phyloP scores from a whole-genome alignment of 306 rosid genomes.

The Glycine soja region DNA sequence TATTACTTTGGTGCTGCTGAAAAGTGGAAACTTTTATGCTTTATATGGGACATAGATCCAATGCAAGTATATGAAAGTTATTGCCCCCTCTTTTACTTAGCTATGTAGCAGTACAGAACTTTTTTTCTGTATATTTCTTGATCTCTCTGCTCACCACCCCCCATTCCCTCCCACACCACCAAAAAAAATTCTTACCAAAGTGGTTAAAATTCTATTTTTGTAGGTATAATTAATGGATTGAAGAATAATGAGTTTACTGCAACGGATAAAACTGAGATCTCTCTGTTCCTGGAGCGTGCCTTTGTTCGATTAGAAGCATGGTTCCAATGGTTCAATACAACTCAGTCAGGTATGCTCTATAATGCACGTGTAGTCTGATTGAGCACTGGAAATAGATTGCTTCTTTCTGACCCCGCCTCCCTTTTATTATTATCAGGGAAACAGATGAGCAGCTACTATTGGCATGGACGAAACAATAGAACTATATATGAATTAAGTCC shows the following conservation, averaged over 20 bases:
- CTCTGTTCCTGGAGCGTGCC: constrained; percentile 74
- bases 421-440: constrained; percentile 57
- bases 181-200: constrained; percentile 23
- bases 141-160: too few relatives aligned
- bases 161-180: neutral
- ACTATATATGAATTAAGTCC: constrained; percentile 79
- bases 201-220: constrained; percentile 45
- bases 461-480: constrained; percentile 90
- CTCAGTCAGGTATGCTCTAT: constrained; percentile 74
- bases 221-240: constrained; percentile 73
- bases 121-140: constrained; percentile 20
- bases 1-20: constrained; percentile 10
- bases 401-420: constrained; percentile 36
- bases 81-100: neutral
- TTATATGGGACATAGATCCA: neutral
- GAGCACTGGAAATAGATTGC: constrained; percentile 30
- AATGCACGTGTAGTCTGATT: constrained; percentile 18
- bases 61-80: neutral
- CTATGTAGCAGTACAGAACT: neutral
- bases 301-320: constrained; percentile 94
- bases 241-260: constrained; percentile 70
- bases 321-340: constrained; percentile 93
- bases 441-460: constrained; percentile 76
- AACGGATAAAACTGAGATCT: constrained; percentile 62
- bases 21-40: constrained; percentile 13